Evolutionary conservation across 768 basidiomycete species (phyloP).

Genomic region (Termitomyces sp.): DNA sequence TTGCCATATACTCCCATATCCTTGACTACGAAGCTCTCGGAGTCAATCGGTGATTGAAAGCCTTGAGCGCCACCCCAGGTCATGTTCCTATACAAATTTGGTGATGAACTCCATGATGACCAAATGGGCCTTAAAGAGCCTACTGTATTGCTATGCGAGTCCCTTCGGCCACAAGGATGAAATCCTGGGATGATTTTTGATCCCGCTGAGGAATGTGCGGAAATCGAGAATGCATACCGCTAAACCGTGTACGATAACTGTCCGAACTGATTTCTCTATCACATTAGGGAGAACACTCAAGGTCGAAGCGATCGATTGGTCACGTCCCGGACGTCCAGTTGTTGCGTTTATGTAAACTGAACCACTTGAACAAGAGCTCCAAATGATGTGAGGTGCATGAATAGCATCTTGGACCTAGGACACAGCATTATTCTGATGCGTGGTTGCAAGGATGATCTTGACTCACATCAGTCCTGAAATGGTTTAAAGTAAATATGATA

Average conservation of each 20-base stretch:
- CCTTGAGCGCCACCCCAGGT: slow-evolving; percentile 59
- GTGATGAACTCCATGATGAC: not conserved
- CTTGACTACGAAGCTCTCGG: slow-evolving; percentile 58
- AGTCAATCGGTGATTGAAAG: slow-evolving; percentile 56
- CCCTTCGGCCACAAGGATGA: slow-evolving; percentile 37
- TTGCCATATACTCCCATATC: slow-evolving; percentile 59
- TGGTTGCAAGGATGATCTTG: not conserved
- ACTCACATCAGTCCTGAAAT: slow-evolving; percentile 29
- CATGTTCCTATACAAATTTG: slow-evolving; percentile 27
- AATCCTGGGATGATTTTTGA: slow-evolving; percentile 22
- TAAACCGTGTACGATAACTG: slow-evolving; percentile 63
- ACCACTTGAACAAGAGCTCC: slow-evolving; percentile 47
- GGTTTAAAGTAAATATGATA: not conserved
- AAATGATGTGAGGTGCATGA: slow-evolving; percentile 59
- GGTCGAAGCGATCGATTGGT: slow-evolving; percentile 52
- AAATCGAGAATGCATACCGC: slow-evolving; percentile 35
- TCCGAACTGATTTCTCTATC: slow-evolving; percentile 61
- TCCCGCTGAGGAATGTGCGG: not conserved
- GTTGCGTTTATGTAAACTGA: slow-evolving; percentile 46
- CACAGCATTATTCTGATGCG: not conserved
- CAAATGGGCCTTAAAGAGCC: slow-evolving; percentile 4
- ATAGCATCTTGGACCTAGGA: slow-evolving; percentile 42
- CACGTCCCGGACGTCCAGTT: slow-evolving; percentile 31
- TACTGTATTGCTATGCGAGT: slow-evolving; percentile 53
- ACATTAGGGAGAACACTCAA: slow-evolving; percentile 62